phyloP scores from a whole-genome alignment of 345 rosid species.

The Populus alba region DNA sequence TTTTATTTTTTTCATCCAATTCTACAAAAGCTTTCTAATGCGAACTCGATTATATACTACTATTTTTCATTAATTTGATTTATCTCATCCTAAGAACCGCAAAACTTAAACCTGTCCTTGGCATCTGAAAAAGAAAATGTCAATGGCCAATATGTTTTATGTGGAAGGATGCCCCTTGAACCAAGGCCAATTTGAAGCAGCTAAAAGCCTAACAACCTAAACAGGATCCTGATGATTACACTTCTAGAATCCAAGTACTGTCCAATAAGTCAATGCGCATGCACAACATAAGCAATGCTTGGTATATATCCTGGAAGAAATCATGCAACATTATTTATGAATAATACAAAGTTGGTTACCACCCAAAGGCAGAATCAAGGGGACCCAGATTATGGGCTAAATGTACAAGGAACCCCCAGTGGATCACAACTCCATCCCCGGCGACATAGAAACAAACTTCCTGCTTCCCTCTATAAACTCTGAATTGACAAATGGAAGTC shows the following conservation, averaged over 20 bases:
- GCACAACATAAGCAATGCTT: constrained; percentile 9
- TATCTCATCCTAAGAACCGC: neutral
- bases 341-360: constrained; percentile 38
- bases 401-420: constrained; percentile 46
- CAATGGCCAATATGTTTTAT: neutral
- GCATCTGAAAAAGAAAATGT: neutral
- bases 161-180: neutral
- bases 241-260: neutral
- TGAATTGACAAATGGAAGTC: constrained; percentile 19
- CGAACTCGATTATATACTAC: neutral
- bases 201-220: neutral
- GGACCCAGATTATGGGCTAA: constrained; percentile 40
- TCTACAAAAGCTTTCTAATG: neutral
- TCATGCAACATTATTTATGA: constrained; percentile 48
- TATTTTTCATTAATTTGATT: neutral
- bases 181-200: neutral
- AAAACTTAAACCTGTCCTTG: neutral
- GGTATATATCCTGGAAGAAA: constrained; percentile 32
- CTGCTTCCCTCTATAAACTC: constrained; percentile 11
- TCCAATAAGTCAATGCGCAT: neutral
- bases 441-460: neutral
- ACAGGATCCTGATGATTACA: constrained; percentile 1
- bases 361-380: constrained; percentile 37
- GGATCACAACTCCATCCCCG: constrained; percentile 15
- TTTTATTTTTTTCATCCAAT: neutral